These are phyloP conservation scores for Oenanthe sinensis DNA, from an alignment of 129 eudicot genomes.

Conservation along the genomic window DNA sequence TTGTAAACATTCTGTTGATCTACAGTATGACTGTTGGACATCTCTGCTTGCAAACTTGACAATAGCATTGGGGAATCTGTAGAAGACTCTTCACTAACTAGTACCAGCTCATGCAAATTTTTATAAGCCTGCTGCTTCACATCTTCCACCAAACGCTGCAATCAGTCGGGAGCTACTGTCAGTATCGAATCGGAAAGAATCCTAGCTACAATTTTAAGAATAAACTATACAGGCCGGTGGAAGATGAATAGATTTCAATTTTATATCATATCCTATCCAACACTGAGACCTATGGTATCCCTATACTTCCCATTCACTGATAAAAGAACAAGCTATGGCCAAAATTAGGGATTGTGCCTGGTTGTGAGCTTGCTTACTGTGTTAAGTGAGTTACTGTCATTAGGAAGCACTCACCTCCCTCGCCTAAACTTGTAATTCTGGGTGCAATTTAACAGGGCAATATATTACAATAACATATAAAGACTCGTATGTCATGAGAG, in stretches of 20 bases:
- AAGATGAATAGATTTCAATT: background rate
- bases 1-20: slow-evolving; percentile 20
- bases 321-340: background rate
- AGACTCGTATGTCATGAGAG: background rate
- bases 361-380: no score
- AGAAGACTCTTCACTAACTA: slow-evolving; percentile 8
- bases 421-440: background rate
- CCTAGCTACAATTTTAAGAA: background rate
- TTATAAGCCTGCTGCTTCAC: slow-evolving; percentile 30
- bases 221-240: background rate
- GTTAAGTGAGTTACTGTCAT: background rate
- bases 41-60: slow-evolving; percentile 21
- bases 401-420: no score
- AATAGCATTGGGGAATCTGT: slow-evolving; percentile 4
- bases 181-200: background rate
- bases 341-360: no score
- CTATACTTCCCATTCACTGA: background rate
- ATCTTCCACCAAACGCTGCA: slow-evolving; percentile 36
- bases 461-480: background rate
- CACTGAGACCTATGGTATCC: background rate
- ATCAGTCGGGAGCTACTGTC: background rate
- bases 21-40: slow-evolving; percentile 16
- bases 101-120: slow-evolving; percentile 13
- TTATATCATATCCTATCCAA: background rate
- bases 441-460: background rate